Evolutionary conservation across 31 red algal genomes (phyloP), one percentile per base, ranked within the genome.

Genomic region (Endocladia muricata): DNA sequence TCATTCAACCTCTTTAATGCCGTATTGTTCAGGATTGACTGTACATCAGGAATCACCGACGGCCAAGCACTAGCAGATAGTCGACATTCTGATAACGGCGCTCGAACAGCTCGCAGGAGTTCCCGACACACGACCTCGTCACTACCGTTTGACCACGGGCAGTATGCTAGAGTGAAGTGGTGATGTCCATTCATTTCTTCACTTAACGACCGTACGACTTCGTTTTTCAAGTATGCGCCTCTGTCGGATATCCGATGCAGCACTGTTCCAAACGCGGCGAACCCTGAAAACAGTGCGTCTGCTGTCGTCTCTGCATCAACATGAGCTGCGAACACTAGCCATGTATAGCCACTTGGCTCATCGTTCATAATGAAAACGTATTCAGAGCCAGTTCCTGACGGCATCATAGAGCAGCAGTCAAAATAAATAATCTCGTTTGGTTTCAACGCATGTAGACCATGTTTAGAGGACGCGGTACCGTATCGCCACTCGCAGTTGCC

Each of bases 81-180:
- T 28, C 54, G 49, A 2, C 34, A 77, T 31, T 86, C 71, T 0
- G 82, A 86, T 3, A 77, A 26, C 4, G 77, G 72, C 21, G 82
- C 71, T 19, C 82, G 39, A 9, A 17, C 23, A 1, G 42, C 61
- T 0, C 82, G 59, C 17, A 86, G 54, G 2, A 86, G 30, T 31
- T 86, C 72, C 61, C 68, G 44, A 39, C 72, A 70, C 29, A 86
- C 60, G 5, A 59, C 44, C 37, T 86, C 82, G 1, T 77, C 82
- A 34, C 72, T 77, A 5, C 52, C 72, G 61, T 86, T 86, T 0
- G 48, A 70, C 72, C 43, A 37, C 1, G 82, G 72, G 38, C 62
- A 59, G 26, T 62, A 73, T 25, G 68, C 0, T 0, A 54, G 68
- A 22, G 38, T 73, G 68, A 73, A 73, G 41, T 73, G 68, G 35